Evolutionary conservation across 306 rosid genomes (phyloP), one percentile per base, ranked within the genome.

Genomic region (Abrus pulchellus): DNA sequence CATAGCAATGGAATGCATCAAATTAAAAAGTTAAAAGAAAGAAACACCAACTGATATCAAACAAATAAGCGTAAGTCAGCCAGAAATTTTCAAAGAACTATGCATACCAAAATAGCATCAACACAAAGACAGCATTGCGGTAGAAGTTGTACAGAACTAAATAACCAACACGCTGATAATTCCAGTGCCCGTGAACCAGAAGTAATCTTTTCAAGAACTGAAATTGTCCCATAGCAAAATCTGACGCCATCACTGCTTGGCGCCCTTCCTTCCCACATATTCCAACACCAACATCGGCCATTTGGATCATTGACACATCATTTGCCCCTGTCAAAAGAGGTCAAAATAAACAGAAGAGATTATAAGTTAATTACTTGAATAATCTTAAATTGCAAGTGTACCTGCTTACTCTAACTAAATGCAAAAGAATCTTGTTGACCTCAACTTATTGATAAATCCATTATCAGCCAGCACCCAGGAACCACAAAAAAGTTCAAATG

Each of bases 261-360:
- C 98, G 98, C 49, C 98, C 98, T 79, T 93, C 98, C 88, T 91
- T 97, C 68, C 98, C 98, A 36, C 97, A 88, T 66, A 93, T 93
- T 83, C 97, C 97, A 78, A 93, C 93, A 50, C 98, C 97, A 78
- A 93, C 98, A 87, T 93, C 98, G 50, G 98, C 98, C 98, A 88
- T 93, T 88, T 93, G 97, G 84, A 93, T 93, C 97, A 93, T 93
- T 66, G 98, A 91, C 68, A 93, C 98, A 72, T 93, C 98, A 71
- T 93, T 93, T 73, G 97, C 97, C 53, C 98, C 98, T 93, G 86
- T 47, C 54, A 73, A 50, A 36, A 27, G 49, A 10, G 33, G 5
- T 7, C 1, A 44, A 60, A 62, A 47, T 6, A 62, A 12, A 53
- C 32, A 57, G 27, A n/a, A 54, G 57, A 30, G 57, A 64, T 77